Evolutionary conservation across 768 basidiomycete species (phyloP), one percentile per base, ranked within the genome.

Genomic region (Baorangia bicolor): DNA sequence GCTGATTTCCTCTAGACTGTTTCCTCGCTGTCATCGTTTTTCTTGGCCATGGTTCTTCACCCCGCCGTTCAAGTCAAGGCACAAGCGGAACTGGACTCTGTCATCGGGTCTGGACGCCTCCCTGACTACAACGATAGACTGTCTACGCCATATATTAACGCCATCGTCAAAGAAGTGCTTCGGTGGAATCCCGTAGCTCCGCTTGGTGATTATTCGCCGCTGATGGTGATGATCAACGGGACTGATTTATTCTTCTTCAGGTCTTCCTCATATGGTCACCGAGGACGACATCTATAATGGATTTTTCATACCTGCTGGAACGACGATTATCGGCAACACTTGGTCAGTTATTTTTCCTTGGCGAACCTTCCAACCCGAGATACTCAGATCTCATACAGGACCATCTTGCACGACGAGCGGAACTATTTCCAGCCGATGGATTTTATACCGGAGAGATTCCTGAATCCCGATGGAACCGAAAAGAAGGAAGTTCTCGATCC

Each of bases 321-420:
- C 85, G 1, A 79, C 77, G 10, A 77, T 87, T 18, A 78, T 84
- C 28, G 83, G 82, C 1, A 87, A 85, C 59, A 77, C 81, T 20
- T 86, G 85, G 84, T 78, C 16, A 57, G 64, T 33, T 33, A 2
- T n/a, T 9, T 1, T 55, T 41, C n/a, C 13, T 37, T 27, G 20
- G 28, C 12, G 23, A 48, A 42, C 20, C 21, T 46, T 46, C 31
- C 11, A 6, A 18, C 4, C 14, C 20, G 37, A 27, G 41, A 53
- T 51, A n/a, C 49, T 66, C 11, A 66, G 30, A 42, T 31, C 2
- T 46, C 27, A 37, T 25, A 40, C 42, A 76, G 75, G 75, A 67
- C 75, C 9, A 76, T 76, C 35, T 51, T 76, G 25, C 74, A 75
- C 30, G 74, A 78, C 56, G 68, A 69, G 21, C 58, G 64, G 23